Evolutionary conservation across 202 grass and related monocot genomes (phyloP), one percentile per base, ranked within the genome.

Genomic region (Carex sylvatica): DNA sequence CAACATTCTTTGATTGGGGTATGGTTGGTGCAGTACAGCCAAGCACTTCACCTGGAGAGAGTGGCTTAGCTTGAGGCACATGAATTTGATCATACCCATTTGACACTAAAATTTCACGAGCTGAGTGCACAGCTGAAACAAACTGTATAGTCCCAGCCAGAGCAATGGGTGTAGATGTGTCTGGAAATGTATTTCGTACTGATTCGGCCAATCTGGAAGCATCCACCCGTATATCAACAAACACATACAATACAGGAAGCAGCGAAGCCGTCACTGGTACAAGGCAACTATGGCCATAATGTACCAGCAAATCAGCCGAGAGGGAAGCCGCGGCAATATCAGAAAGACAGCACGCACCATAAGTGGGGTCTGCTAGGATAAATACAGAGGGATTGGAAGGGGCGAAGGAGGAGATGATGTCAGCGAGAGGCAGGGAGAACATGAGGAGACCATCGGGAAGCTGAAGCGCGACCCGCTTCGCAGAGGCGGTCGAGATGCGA

Each of bases 251-350:
- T 20, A 91, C 92, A 14, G 95, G 95, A 75, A 98, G 95, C 79
- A 92, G 89, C 0, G 95, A 95, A 10, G 89, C 87, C 0, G 95
- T 92, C 42, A 98, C 92, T 31, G 95, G 95, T 74, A 98, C 89
- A 80, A 95, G 95, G 85, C 95, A 98, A 85, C 90, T 93, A 87
- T 98, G 95, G 20, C 92, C 92, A 76, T 98, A 98, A 87, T 98
- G 95, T 77, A 95, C 84, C 61, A 98, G 92, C 54, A 95, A 56
- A 85, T 98, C 91, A 40, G 89, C 92, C 9, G 83, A 80, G 75
- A 98, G 95, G 6, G 92, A 93, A 76, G 77, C 86, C 14, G 92
- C 87, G 6, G 87, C 76, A 60, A 65, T 86, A 51, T 95, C 91
- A 26, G 86, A 89, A 61, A 98, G 86, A 87, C 95, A 98, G 80